Evolutionary conservation across 1,139 yeast species (phyloP).

Genomic region (Debaryomyces udenii): DNA sequence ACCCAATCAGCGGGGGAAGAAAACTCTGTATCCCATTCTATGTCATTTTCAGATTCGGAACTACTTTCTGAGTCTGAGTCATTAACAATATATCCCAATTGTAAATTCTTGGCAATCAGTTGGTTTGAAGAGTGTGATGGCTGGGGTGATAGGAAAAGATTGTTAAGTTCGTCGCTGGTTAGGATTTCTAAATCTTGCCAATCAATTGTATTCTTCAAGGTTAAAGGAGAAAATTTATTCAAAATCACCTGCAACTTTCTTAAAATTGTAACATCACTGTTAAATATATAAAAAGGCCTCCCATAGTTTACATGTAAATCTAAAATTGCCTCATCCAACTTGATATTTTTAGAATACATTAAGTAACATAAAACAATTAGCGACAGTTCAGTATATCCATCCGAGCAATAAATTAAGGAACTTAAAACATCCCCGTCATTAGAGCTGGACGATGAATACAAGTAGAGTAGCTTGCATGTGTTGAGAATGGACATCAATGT

Average conservation of each 20-base stretch:
- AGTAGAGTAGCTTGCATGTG: conserved; percentile 61
- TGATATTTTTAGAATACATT: conserved; percentile 63
- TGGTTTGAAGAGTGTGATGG: conserved; percentile 3
- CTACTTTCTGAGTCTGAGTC: conserved; percentile 16
- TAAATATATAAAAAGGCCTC: conserved; percentile 83
- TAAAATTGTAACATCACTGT: conserved; percentile 69
- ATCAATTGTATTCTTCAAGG: conserved; percentile 16
- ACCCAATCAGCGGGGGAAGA: conserved; percentile 35
- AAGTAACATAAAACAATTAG: conserved; percentile 69
- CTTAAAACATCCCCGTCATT: conserved; percentile 24
- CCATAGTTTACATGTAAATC: conserved; percentile 63
- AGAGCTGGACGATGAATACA: conserved; percentile 36
- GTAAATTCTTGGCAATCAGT: conserved; percentile 15
- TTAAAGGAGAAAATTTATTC: conserved; percentile 54
- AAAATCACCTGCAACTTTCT: conserved; percentile 65
- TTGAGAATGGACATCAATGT: conserved; percentile 62
- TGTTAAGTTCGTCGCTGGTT: conserved; percentile 36
- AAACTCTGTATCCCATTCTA: conserved; percentile 8
- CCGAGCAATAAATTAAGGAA: conserved; percentile 72
- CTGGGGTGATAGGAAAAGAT: conserved; percentile 19
- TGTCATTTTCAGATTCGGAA: conserved; percentile 12
- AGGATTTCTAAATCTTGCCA: conserved; percentile 34
- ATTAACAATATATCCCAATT: conserved; percentile 32
- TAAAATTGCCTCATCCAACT: conserved; percentile 56
- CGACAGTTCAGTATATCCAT: conserved; percentile 92